A percentile compares a stretch with the other conserved stretches of the same genome.
Conservation (phyloP, 2,329 filamentous ascomycete genomes). For the Cercospora citrullina region DNA sequence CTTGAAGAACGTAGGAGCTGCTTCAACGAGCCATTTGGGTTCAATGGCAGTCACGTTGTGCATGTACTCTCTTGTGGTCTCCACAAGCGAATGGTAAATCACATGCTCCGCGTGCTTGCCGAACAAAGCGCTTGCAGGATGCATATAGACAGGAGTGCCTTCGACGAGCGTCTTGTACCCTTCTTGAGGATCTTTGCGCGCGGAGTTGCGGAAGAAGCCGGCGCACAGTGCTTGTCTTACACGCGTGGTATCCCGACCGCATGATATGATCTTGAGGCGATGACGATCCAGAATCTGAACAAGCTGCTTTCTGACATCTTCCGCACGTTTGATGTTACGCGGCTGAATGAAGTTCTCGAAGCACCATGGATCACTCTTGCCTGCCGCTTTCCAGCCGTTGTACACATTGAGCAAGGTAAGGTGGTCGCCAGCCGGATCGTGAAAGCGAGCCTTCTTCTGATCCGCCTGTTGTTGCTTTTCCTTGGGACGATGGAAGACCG, state of each 20-base stretch:
- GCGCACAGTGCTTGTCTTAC: conserved; percentile 86
- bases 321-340: conserved; percentile 80
- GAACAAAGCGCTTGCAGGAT: conserved; percentile 87
- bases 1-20: conserved; percentile 98
- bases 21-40: conserved; percentile 90
- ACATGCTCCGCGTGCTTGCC: conserved; percentile 97
- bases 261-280: conserved; percentile 76
- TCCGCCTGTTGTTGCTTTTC: conserved; percentile 97
- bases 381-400: conserved; percentile 89
- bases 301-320: conserved; percentile 89
- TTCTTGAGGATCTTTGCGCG: conserved; percentile 92
- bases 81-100: conserved; percentile 84
- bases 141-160: conserved; percentile 90
- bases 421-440: conserved; percentile 92
- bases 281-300: conserved; percentile 93
- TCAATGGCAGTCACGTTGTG: conserved; percentile 90
- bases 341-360: conserved; percentile 98
- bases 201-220: conserved; percentile 94
- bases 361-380: conserved; percentile 86
- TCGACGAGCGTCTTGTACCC: conserved; percentile 98
- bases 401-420: conserved; percentile 95
- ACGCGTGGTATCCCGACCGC: conserved; percentile 81
- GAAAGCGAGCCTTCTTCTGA: conserved; percentile 96
- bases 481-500: conserved; percentile 91
- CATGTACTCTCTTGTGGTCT: conserved; percentile 99